These are phyloP conservation scores for Phialophora chinensis DNA, from an alignment of 2,329 filamentous ascomycete genomes.

Conservation along the genomic window DNA sequence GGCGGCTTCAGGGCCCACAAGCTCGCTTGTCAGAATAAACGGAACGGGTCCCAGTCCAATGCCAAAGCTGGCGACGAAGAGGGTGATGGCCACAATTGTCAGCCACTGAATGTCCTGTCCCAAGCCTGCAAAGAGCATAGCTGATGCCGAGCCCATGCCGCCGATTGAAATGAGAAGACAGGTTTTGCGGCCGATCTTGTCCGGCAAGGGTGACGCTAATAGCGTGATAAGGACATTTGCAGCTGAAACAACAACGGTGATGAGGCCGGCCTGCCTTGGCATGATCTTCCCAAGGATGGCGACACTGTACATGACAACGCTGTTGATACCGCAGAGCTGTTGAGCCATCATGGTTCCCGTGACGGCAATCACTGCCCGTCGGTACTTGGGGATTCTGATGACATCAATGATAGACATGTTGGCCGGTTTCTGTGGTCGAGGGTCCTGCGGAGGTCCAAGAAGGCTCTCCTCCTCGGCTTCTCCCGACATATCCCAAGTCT, in stretches of 20 bases:
- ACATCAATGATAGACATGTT: slow-evolving; percentile 65
- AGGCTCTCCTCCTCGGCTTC: slow-evolving; percentile 44
- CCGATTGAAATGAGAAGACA: slow-evolving; percentile 82
- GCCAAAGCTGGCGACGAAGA: slow-evolving; percentile 88
- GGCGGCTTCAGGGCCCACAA: slow-evolving; percentile 87
- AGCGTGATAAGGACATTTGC: slow-evolving; percentile 85
- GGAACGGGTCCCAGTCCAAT: slow-evolving; percentile 91
- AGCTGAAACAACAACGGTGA: slow-evolving; percentile 85
- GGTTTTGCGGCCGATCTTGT: slow-evolving; percentile 79
- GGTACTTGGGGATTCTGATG: slow-evolving; percentile 70
- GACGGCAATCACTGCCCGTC: slow-evolving; percentile 75
- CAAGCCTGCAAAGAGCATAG: slow-evolving; percentile 81
- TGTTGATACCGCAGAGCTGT: slow-evolving; percentile 94
- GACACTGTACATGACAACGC: slow-evolving; percentile 97
- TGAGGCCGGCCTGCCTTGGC: slow-evolving; percentile 76
- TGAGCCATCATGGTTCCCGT: slow-evolving; percentile 91
- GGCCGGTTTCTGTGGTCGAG: slow-evolving; percentile 64
- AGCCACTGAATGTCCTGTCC: slow-evolving; percentile 72
- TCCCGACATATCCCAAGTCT: slow-evolving; percentile 57
- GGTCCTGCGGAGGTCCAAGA: slow-evolving; percentile 35
- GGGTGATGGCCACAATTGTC: slow-evolving; percentile 77
- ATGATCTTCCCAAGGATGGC: slow-evolving; percentile 81
- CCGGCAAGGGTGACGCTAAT: slow-evolving; percentile 79
- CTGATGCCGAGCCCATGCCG: slow-evolving; percentile 80
- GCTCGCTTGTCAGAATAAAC: slow-evolving; percentile 89